Percentiles rank a stretch among this genome's conserved stretches.
phyloP scores from a whole-genome alignment of 2,329 filamentous ascomycete genomes.

The Lomentospora prolificans region DNA sequence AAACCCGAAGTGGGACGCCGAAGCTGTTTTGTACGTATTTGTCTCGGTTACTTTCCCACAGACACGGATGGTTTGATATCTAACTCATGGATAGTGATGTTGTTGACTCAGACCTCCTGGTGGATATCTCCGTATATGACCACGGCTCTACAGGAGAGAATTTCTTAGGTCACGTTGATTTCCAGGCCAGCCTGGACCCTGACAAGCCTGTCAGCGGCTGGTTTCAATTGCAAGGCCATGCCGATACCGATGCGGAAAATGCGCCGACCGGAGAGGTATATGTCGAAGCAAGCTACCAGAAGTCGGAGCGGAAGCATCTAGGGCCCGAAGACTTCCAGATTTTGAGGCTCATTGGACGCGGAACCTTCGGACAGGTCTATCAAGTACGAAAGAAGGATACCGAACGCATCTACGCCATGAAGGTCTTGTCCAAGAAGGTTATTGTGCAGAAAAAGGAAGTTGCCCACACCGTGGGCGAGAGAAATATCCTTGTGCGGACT shows the following conservation, averaged over 20 bases:
- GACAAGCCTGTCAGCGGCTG: slow-evolving; percentile 70
- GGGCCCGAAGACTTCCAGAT: slow-evolving; percentile 95
- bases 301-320: slow-evolving; percentile 80
- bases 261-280: slow-evolving; percentile 80
- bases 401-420: slow-evolving; percentile 95
- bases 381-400: slow-evolving; percentile 98
- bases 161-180: slow-evolving; percentile 82
- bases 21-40: slow-evolving; percentile 79
- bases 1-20: slow-evolving; percentile 90
- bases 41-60: background rate
- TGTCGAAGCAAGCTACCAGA: slow-evolving; percentile 76
- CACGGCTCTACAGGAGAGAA: slow-evolving; percentile 62
- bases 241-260: slow-evolving; percentile 60
- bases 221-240: slow-evolving; percentile 71
- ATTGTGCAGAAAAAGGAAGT: slow-evolving; percentile 99
- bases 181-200: slow-evolving; percentile 58
- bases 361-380: slow-evolving; percentile 96
- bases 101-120: slow-evolving; percentile 77
- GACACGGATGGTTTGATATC: background rate
- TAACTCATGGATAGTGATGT: slow-evolving; percentile 60
- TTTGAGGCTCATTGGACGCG: slow-evolving; percentile 91
- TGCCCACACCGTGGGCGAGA: slow-evolving; percentile 89
- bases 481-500: slow-evolving; percentile 93
- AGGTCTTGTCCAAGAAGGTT: slow-evolving; percentile 97
- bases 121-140: slow-evolving; percentile 92